Conservation (phyloP, 176 grass and related monocot species). For the maize (Zea mays) region DNA sequence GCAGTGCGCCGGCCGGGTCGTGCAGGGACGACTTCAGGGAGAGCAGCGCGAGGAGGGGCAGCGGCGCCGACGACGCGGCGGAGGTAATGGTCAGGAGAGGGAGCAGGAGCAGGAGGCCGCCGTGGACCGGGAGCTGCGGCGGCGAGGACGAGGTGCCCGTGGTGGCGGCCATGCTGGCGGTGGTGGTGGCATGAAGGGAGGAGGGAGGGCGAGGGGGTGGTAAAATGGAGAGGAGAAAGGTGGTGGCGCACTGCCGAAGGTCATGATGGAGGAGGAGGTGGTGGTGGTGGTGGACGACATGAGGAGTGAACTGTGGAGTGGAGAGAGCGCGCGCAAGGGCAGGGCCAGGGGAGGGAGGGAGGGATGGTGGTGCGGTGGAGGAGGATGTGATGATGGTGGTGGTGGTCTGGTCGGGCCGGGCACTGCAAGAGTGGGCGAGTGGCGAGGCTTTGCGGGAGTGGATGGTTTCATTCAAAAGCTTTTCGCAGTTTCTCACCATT, state of each 20-base stretch:
- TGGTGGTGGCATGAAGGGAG: slow-evolving; percentile 3
- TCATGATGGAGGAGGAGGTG: slow-evolving; percentile 59
- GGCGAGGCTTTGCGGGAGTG: neutral
- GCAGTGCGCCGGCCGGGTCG: slow-evolving; percentile 60
- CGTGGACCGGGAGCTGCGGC: neutral
- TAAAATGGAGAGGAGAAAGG: slow-evolving; percentile 60
- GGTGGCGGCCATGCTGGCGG: slow-evolving; percentile 17
- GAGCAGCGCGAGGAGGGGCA: slow-evolving; percentile 65
- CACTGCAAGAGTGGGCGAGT: slow-evolving; percentile 12
- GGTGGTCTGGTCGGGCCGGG: slow-evolving; percentile 35
- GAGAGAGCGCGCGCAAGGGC: neutral
- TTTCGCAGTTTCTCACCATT: neutral
- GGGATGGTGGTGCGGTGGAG: slow-evolving; percentile 25
- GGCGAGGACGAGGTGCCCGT: neutral
- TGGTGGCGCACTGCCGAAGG: slow-evolving; percentile 41
- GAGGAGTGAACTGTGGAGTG: slow-evolving; percentile 28
- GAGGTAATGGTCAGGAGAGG: slow-evolving; percentile 45
- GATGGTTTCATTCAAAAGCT: neutral
- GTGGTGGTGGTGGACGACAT: slow-evolving; percentile 42
- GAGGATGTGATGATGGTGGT: slow-evolving; percentile 33
- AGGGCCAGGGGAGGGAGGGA: neutral
- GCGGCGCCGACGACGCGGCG: slow-evolving; percentile 44
- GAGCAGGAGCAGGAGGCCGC: slow-evolving; percentile 38
- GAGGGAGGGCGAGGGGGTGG: neutral
- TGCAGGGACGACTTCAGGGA: slow-evolving; percentile 59